phyloP scores from a whole-genome alignment of 441 rosid species.

The Macaranga tanarius region DNA sequence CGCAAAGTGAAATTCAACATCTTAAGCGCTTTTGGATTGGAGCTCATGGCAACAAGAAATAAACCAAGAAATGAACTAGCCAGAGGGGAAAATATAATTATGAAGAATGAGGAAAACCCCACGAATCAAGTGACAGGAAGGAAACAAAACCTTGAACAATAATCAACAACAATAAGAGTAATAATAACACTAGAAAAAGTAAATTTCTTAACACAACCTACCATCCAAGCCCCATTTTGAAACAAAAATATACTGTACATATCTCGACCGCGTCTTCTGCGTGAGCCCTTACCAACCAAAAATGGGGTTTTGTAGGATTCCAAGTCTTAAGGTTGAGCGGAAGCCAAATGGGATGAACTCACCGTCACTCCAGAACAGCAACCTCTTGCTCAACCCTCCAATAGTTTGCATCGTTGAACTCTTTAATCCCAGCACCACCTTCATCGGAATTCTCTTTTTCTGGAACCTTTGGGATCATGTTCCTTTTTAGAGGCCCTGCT shows the following conservation, averaged over 20 bases:
- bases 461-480: conserved; percentile 36
- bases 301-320: conserved; percentile 25
- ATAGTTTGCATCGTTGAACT: conserved; percentile 85
- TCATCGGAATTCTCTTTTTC: conserved; percentile 59
- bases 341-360: conserved; percentile 10
- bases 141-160: conserved; percentile 39
- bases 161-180: conserved; percentile 32
- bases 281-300: conserved; percentile 31
- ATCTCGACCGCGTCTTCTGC: conserved; percentile 24
- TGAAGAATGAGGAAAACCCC: conserved; percentile 23
- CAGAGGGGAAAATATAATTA: conserved; percentile 14
- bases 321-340: conserved; percentile 17
- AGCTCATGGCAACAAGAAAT: background rate
- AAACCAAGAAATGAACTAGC: background rate
- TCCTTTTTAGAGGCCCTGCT: conserved; percentile 83
- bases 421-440: conserved; percentile 57
- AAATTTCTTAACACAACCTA: conserved; percentile 37
- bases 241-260: conserved; percentile 66
- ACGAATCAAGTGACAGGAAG: conserved; percentile 12
- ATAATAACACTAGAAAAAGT: conserved; percentile 24
- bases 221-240: conserved; percentile 38
- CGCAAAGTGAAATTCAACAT: too few species aligned
- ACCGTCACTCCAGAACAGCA: conserved; percentile 62
- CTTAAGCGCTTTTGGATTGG: too few species aligned
- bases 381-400: conserved; percentile 96